Conservation (phyloP, 2,329 filamentous ascomycete genomes). For the Neurospora crassa region DNA sequence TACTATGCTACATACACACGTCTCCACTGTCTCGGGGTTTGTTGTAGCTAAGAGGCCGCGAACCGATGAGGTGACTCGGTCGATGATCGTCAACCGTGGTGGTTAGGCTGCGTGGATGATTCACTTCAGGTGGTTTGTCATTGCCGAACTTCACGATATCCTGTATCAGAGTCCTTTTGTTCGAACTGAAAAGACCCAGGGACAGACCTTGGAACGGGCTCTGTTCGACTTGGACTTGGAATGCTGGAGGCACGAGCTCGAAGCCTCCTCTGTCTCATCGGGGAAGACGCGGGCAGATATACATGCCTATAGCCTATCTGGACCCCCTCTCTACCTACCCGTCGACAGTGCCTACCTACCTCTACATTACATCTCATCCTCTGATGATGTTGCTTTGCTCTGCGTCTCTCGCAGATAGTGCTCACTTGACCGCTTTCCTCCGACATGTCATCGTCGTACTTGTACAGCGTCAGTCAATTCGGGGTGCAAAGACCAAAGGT, state of each 20-base stretch:
- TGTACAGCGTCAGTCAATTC: neutral
- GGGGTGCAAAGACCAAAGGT: neutral
- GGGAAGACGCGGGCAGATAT: neutral
- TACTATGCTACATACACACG: neutral
- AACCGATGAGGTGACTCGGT: neutral
- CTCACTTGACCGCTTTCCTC: neutral
- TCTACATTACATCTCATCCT: neutral
- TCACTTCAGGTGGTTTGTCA: neutral
- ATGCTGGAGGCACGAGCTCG: neutral
- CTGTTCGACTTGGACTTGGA: neutral
- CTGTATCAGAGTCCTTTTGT: neutral
- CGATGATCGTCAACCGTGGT: neutral
- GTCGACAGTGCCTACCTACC: neutral
- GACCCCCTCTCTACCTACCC: neutral
- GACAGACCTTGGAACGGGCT: neutral
- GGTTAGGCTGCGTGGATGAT: neutral
- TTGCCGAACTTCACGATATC: neutral
- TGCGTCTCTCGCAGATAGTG: neutral
- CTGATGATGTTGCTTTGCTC: neutral
- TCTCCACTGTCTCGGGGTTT: neutral
- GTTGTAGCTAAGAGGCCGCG: neutral
- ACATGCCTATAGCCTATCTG: neutral
- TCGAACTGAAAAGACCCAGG: neutral
- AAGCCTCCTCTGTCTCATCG: neutral
- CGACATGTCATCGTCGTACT: neutral